A percentile compares a stretch with the other conserved stretches of the same genome.
These are phyloP conservation scores for Parathielavia hyrcaniae DNA, from an alignment of 495 filamentous ascomycete species.

Conservation along the genomic window DNA sequence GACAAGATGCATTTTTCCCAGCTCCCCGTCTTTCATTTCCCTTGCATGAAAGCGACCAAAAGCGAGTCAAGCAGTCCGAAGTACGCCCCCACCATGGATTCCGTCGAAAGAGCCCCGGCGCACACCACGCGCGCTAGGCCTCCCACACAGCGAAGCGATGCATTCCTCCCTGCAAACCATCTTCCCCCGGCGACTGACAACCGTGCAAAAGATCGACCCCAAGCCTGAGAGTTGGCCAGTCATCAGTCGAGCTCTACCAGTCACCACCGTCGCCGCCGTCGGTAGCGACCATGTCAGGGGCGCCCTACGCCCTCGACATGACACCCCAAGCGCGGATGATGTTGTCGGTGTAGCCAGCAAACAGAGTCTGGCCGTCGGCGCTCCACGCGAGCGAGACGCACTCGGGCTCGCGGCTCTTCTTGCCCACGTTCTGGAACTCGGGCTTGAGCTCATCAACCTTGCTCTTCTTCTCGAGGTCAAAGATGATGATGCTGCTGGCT, in stretches of 20 bases:
- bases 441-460: slow-evolving; percentile 99
- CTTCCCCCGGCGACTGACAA: slow-evolving; percentile 15
- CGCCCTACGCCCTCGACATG: slow-evolving; percentile 61
- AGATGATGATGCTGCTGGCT: slow-evolving; percentile 96
- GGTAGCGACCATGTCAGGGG: no score
- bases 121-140: slow-evolving; percentile 17
- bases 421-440: slow-evolving; percentile 90
- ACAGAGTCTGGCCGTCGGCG: slow-evolving; percentile 97
- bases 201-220: no score
- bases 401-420: slow-evolving; percentile 99
- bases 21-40: slow-evolving; percentile 32
- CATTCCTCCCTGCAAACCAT: slow-evolving; percentile 20
- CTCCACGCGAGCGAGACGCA: slow-evolving; percentile 95
- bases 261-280: no score
- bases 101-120: slow-evolving; percentile 30
- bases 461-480: slow-evolving; percentile 99
- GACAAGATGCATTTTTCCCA: slow-evolving; percentile 31
- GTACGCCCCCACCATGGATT: slow-evolving; percentile 38
- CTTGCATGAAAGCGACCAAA: slow-evolving; percentile 36
- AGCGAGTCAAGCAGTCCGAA: slow-evolving; percentile 37
- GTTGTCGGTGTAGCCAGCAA: slow-evolving; percentile 99
- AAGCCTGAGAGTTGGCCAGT: slow-evolving; percentile 12
- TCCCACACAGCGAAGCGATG: slow-evolving; percentile 27
- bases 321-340: slow-evolving; percentile 99
- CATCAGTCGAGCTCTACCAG: slow-evolving; percentile 6